Evolutionary conservation across 192 early-diverging fungal species (phyloP).

Genomic region (Coemansia sp.): DNA sequence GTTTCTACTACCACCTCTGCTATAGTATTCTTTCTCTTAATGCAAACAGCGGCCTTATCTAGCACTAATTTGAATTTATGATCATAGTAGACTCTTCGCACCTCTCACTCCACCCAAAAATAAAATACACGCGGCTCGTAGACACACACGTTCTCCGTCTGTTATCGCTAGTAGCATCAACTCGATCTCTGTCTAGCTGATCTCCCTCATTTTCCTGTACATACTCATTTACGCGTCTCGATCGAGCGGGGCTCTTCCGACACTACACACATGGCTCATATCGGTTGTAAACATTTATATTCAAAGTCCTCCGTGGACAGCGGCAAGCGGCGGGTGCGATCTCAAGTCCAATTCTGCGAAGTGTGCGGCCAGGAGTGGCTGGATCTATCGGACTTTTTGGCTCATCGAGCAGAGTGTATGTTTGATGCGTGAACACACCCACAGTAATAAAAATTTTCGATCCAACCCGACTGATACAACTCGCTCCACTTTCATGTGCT

Average conservation of each 20-base stretch:
- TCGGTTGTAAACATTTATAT: not conserved
- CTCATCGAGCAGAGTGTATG: conserved; percentile 40
- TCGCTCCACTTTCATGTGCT: conserved; percentile 6
- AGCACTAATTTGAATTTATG: not conserved
- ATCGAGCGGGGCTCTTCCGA: not conserved
- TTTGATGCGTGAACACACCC: conserved; percentile 8
- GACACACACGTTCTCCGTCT: not conserved
- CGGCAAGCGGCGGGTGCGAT: conserved; percentile 1
- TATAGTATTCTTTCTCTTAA: not conserved
- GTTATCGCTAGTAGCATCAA: not conserved
- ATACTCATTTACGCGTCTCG: not conserved
- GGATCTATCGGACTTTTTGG: conserved; percentile 36
- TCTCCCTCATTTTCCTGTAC: not conserved
- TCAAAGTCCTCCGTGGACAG: not conserved
- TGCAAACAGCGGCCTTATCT: not conserved
- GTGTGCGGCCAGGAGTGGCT: conserved; percentile 31
- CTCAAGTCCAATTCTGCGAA: conserved; percentile 9
- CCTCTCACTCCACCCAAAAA: not conserved
- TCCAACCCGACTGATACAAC: not conserved
- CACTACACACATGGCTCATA: conserved; percentile 1
- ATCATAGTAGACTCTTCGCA: not conserved
- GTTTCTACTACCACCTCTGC: not conserved
- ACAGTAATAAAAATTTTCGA: not conserved
- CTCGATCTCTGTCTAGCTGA: conserved; percentile 7
- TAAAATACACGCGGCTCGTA: not conserved